Conservation (phyloP, 202 grass and related monocot species). For the Sporobolus alterniflorus region DNA sequence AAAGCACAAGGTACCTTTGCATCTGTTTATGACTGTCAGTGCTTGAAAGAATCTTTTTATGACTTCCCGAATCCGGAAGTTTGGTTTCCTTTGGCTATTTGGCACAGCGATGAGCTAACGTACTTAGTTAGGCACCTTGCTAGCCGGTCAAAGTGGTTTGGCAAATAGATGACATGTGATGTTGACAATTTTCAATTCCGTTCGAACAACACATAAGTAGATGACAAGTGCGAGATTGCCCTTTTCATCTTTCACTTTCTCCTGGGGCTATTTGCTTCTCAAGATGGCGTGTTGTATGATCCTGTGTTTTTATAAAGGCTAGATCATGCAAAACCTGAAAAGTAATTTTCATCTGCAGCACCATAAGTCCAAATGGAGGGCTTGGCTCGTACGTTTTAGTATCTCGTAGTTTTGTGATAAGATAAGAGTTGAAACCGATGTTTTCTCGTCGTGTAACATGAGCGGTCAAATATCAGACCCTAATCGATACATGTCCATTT, state of each 20-base stretch:
- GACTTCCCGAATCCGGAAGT: background rate
- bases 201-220: slow-evolving; percentile 7
- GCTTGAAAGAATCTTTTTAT: background rate
- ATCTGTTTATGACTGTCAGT: background rate
- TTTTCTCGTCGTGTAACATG: background rate
- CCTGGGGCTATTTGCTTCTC: slow-evolving; percentile 24
- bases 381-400: background rate
- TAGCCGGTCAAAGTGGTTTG: slow-evolving; percentile 32
- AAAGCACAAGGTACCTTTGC: background rate
- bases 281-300: slow-evolving; percentile 21
- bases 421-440: background rate
- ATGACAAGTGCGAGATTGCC: slow-evolving; percentile 28
- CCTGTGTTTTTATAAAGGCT: slow-evolving; percentile 25
- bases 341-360: background rate
- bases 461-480: background rate
- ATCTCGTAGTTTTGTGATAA: background rate
- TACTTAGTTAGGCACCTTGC: background rate
- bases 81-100: slow-evolving; percentile 12
- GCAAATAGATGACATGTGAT: slow-evolving; percentile 37
- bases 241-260: slow-evolving; percentile 31
- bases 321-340: slow-evolving; percentile 13
- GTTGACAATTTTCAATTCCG: slow-evolving; percentile 18
- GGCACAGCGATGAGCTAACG: slow-evolving; percentile 27
- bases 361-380: slow-evolving; percentile 6
- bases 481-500: slow-evolving; percentile 6